These are phyloP conservation scores for Kockovaella imperatae DNA, from an alignment of 768 basidiomycete genomes.

Conservation along the genomic window DNA sequence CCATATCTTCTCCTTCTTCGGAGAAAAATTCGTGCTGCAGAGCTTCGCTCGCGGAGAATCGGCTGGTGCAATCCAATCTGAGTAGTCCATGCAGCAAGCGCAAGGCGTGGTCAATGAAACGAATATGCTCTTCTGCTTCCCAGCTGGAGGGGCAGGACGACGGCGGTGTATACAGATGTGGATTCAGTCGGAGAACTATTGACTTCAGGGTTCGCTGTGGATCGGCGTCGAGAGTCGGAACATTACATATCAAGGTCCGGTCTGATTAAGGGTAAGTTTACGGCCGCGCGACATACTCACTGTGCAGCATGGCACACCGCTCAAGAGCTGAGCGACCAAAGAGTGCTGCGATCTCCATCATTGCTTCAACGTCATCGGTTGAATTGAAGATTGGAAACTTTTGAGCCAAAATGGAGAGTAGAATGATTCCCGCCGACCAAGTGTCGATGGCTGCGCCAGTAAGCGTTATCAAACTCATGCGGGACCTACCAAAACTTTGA, in stretches of 20 bases:
- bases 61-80: conserved; percentile 65
- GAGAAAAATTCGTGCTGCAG: conserved; percentile 73
- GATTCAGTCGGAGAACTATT: conserved; percentile 72
- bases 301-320: conserved; percentile 75
- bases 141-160: conserved; percentile 50
- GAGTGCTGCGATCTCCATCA: conserved; percentile 87
- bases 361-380: conserved; percentile 84
- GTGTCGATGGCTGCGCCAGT: conserved; percentile 75
- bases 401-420: conserved; percentile 81
- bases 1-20: conserved; percentile 42
- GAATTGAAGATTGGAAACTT: conserved; percentile 95
- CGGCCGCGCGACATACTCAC: conserved; percentile 49
- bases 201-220: conserved; percentile 64
- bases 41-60: conserved; percentile 67
- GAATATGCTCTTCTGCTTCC: conserved; percentile 48
- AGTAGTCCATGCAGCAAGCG: conserved; percentile 67
- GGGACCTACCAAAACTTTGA: conserved; percentile 75
- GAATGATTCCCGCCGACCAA: conserved; percentile 88
- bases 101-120: conserved; percentile 60
- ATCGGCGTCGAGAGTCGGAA: conserved; percentile 64
- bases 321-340: conserved; percentile 79
- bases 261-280: conserved; percentile 49
- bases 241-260: conserved; percentile 81
- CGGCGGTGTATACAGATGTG: conserved; percentile 49
- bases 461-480: neutral